Evolutionary conservation across 2,329 filamentous ascomycete genomes (phyloP), one percentile per base, ranked within the genome.

Genomic region (Gliomastix tumulicola): DNA sequence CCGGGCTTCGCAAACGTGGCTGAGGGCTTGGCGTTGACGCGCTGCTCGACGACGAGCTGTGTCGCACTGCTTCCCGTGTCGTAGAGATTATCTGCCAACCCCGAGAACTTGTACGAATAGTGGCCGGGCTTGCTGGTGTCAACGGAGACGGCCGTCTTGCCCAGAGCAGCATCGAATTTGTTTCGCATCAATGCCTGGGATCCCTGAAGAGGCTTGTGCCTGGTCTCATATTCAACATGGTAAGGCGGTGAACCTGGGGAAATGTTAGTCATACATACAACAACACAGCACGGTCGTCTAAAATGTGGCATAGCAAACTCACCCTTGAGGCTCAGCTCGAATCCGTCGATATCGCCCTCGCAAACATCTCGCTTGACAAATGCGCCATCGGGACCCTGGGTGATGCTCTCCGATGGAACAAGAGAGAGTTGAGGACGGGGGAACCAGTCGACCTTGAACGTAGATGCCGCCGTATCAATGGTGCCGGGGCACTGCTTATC

Each of bases 341-440:
- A 80, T 4, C 81, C 79, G 56, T 96, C 90, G 51, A 95, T 84
- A 43, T 97, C 90, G 21, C 90, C 90, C 63, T 98, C 89, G 53
- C 92, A 98, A 21, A 98, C 82, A 42, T 89, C 82, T 30, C 80
- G 74, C 59, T 94, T 94, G 47, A 80, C 56, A 53, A 82, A 84
- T 22, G 70, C 69, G 20, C 68, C 66, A 8, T 65, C 66, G 13
- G 68, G 65, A 23, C 70, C 60, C 10, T 48, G 40, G 13, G 66
- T 66, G 32, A 86, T 69, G 32, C 79, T 74, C 5, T 78, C 68
- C n/a, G 76, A 76, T 41, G 83, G 74, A 6, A 79, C 68, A 32
- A 92, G 56, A 12, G 71, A 73, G 30, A 94, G 70, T 43, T 78
- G 69, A 2, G 92, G 94, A 32, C 89, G 78, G 22, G 85, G 74